Conservation (phyloP, 352 stramenopile species). For the Elongisporangium undulatum region DNA sequence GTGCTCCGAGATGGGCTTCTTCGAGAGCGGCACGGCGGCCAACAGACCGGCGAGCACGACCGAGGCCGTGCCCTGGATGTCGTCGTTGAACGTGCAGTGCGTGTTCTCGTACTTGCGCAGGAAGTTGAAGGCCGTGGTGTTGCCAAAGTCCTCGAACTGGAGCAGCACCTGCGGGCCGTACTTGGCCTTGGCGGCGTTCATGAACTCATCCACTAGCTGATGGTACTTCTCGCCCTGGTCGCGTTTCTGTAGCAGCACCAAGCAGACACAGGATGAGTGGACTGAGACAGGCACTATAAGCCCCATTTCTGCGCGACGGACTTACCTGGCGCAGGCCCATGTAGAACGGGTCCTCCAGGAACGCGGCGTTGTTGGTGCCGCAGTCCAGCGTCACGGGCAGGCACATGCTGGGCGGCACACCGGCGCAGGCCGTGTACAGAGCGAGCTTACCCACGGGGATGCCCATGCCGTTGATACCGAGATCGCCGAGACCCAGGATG, state of each 20-base stretch:
- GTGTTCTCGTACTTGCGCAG: constrained; percentile 83
- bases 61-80: constrained; percentile 92
- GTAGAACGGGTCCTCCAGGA: constrained; percentile 93
- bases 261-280: neutral
- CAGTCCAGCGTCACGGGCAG: constrained; percentile 95
- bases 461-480: constrained; percentile 86
- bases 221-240: constrained; percentile 89
- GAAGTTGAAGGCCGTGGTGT: constrained; percentile 82
- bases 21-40: constrained; percentile 63
- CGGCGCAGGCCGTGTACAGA: constrained; percentile 94
- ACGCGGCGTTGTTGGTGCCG: constrained; percentile 94
- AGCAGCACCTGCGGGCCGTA: constrained; percentile 84
- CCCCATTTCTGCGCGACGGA: neutral
- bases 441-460: constrained; percentile 95
- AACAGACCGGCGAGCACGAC: constrained; percentile 79
- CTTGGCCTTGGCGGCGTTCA: constrained; percentile 90
- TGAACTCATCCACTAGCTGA: constrained; percentile 96
- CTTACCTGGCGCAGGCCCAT: constrained; percentile 82
- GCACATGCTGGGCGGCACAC: constrained; percentile 90
- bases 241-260: constrained; percentile 43
- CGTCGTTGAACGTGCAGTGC: constrained; percentile 94
- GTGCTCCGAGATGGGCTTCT: constrained; percentile 87
- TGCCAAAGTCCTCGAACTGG: constrained; percentile 88
- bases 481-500: constrained; percentile 95
- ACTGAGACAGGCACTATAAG: neutral